phyloP scores from a whole-genome alignment of 2,329 filamentous ascomycete genomes.

The Geosmithia putterillii region DNA sequence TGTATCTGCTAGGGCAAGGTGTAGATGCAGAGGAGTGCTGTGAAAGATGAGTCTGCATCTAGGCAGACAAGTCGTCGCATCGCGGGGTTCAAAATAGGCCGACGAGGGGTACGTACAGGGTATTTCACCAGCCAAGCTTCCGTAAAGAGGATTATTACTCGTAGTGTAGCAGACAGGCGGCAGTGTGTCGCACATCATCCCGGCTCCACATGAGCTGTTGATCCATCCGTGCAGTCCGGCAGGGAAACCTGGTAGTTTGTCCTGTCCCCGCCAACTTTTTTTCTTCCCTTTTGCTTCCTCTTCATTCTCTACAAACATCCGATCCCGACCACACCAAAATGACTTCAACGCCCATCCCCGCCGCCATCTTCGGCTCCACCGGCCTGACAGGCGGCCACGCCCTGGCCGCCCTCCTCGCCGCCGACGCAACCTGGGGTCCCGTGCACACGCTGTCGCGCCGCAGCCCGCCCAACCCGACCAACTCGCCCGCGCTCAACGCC shows the following conservation, averaged over 20 bases:
- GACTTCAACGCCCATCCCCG: slow-evolving; percentile 12
- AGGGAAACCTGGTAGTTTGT: no score
- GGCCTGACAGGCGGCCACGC: slow-evolving; percentile 64
- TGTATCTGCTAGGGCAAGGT: background rate
- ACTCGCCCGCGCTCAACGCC: slow-evolving; percentile 45
- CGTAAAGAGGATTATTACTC: no score
- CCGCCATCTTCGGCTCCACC: slow-evolving; percentile 50
- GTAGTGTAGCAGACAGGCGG: no score
- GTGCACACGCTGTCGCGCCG: slow-evolving; percentile 57
- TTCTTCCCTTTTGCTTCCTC: no score
- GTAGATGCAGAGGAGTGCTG: background rate
- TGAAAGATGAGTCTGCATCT: background rate
- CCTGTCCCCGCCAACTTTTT: no score
- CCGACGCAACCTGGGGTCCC: slow-evolving; percentile 32
- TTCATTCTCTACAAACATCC: no score
- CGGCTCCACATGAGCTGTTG: no score
- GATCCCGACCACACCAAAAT: background rate
- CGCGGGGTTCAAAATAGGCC: background rate
- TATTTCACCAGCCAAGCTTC: background rate
- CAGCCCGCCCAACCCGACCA: slow-evolving; percentile 38
- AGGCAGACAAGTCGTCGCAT: background rate
- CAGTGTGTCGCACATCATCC: no score
- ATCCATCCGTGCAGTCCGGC: no score
- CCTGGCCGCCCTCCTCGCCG: slow-evolving; percentile 49
- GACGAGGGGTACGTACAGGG: background rate